Evolutionary conservation across 2,329 filamentous ascomycete species (phyloP), one percentile per base, ranked within the genome.

Genomic region (Colletotrichum orchidophilum): DNA sequence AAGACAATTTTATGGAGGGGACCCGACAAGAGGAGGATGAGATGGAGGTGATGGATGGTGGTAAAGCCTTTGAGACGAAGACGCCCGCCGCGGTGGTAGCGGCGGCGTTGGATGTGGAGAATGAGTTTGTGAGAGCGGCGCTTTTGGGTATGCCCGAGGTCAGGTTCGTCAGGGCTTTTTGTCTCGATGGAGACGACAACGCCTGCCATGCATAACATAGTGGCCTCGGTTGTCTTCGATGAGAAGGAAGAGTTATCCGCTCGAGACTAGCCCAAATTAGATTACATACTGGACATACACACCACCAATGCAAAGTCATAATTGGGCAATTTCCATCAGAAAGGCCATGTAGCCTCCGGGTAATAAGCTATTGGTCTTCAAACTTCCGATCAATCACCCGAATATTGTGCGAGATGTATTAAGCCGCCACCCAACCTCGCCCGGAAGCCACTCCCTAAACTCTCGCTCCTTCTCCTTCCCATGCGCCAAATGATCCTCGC

Each of bases 141-240:
- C 50, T 72, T 52, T 2, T 35, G 1, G 50, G 12, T 12, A 70
- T 72, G 70, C 70, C 70, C 24, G 27, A 39, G 8, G 57, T 72
- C 35, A 64, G 49, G 42, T 50, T 72, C 4, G 70, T 72, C 12
- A 70, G 70, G 49, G 66, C 60, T 0, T 72, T 55, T 12, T 39
- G 27, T 24, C 61, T 39, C n/a, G 55, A 54, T 7, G 59, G 59
- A 31, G 18, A 49, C 0, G 59, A 71, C 3, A n/a, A 18, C 7
- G 50, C 15, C 2, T 63, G 60, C 7, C 24, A 11, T 54, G 29
- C 59, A 35, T 63, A 24, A 35, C 26, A 27, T 3, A 2, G 39
- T 1, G 24, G 24, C 50, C 24, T 15, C 13, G 13, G 4, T 5
- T 26, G 31, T 55, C 6, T 27, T 46, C 9, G 3, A 8, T 18